These are phyloP conservation scores for Suhomyces prunicola DNA, from an alignment of 805 yeast genomes.

Conservation along the genomic window DNA sequence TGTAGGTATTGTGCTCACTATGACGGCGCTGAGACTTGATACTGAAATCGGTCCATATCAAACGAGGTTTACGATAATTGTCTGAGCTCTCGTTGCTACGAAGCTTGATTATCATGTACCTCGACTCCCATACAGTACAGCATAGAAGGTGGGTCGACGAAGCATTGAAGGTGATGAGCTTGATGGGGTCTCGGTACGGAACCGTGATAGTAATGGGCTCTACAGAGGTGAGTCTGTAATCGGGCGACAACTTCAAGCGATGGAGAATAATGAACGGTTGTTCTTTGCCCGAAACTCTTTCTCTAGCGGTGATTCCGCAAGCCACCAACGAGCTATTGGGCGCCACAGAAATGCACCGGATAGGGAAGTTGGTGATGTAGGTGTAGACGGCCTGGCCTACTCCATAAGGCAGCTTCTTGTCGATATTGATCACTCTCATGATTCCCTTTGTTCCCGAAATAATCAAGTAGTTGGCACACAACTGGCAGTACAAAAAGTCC, in stretches of 20 bases:
- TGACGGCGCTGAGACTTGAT: conserved; percentile 11
- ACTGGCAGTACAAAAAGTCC: conserved; percentile 58
- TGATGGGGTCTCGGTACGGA: conserved; percentile 85
- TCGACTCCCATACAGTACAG: conserved; percentile 71
- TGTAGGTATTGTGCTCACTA: conserved; percentile 10
- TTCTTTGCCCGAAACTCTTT: conserved; percentile 61
- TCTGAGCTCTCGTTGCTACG: conserved; percentile 50
- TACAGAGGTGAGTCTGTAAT: conserved; percentile 21
- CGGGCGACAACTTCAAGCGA: conserved; percentile 18
- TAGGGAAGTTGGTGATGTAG: conserved; percentile 67
- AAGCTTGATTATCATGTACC: conserved; percentile 73
- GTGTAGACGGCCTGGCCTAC: conserved; percentile 67
- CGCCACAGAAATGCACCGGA: conserved; percentile 73
- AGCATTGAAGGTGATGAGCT: conserved; percentile 66
- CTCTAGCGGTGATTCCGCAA: conserved; percentile 80
- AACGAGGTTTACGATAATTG: conserved; percentile 35
- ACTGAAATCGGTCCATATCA: conserved; percentile 35
- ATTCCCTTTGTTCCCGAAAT: conserved; percentile 74
- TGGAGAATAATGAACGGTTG: conserved; percentile 74
- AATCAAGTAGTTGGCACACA: conserved; percentile 58
- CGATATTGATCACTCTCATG: conserved; percentile 60
- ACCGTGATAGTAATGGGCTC: conserved; percentile 71
- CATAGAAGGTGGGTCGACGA: conserved; percentile 71
- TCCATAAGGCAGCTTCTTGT: conserved; percentile 18
- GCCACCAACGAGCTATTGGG: conserved; percentile 64